A percentile compares a stretch with the other conserved stretches of the same genome.
phyloP scores from a whole-genome alignment of 176 grass and related monocot genomes.

The bread wheat (Triticum aestivum) region IWGSC_CS_RefSeq_v2.1 NC_057813.1:90886201-90886700 shows the following conservation, averaged over 20 bases:
- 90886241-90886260: conserved; percentile 55
- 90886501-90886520: not conserved
- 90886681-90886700: conserved; percentile 52
- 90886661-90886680: not conserved
- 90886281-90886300: conserved; percentile 71
- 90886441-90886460: not conserved
- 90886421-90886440: not conserved
- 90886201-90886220: not conserved
- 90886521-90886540: not conserved
- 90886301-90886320: conserved; percentile 71
- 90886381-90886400: not conserved
- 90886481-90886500: not conserved
- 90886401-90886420: not conserved
- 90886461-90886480: not conserved
- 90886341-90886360: conserved; percentile 73
- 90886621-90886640: not conserved
- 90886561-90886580: not conserved
- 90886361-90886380: conserved; percentile 60
- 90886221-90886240: not conserved
- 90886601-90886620: not conserved
- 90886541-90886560: not conserved
- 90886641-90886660: not conserved
- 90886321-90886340: conserved; percentile 61
- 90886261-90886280: conserved; percentile 64
- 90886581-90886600: not conserved